These are phyloP conservation scores for Amesomyces nigricolor DNA, from an alignment of 2,329 filamentous ascomycete species.

Conservation along the genomic window DNA sequence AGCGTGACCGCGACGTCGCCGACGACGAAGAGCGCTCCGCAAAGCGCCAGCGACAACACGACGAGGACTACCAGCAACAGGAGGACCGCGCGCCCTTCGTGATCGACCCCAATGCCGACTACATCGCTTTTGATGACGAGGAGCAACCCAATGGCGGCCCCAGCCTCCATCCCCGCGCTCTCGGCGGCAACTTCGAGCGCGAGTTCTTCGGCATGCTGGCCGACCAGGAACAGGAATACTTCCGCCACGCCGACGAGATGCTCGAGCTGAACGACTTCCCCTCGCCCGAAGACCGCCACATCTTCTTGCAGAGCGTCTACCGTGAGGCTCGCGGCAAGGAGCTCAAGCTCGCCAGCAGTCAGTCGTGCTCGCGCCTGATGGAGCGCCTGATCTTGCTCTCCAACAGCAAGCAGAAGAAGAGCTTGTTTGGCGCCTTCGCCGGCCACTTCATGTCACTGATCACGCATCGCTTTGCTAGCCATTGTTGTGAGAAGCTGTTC, in stretches of 20 bases:
- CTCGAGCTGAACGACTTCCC: slow-evolving; percentile 86
- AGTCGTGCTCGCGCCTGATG: slow-evolving; percentile 89
- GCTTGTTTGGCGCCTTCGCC: slow-evolving; percentile 76
- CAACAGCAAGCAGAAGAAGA: slow-evolving; percentile 73
- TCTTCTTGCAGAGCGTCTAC: slow-evolving; percentile 78
- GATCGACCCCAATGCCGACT: slow-evolving; percentile 19
- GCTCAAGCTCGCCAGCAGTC: slow-evolving; percentile 90
- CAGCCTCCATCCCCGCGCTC: neutral
- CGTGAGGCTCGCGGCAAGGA: slow-evolving; percentile 86
- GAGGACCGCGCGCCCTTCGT: slow-evolving; percentile 5
- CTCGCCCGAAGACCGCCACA: slow-evolving; percentile 62
- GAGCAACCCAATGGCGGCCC: slow-evolving; percentile 5
- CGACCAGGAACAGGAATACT: slow-evolving; percentile 93
- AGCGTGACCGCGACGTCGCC: slow-evolving; percentile 28
- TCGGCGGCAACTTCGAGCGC: slow-evolving; percentile 42
- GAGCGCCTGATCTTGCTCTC: slow-evolving; percentile 84
- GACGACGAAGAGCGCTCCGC: slow-evolving; percentile 25
- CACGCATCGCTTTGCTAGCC: slow-evolving; percentile 92
- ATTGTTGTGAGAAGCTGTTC: slow-evolving; percentile 94
- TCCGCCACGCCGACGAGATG: slow-evolving; percentile 81
- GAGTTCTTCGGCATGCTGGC: slow-evolving; percentile 92
- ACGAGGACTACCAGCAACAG: neutral
- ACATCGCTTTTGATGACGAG: slow-evolving; percentile 26
- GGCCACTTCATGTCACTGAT: slow-evolving; percentile 85
- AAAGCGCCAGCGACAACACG: slow-evolving; percentile 27